Conservation (phyloP, 192 early-diverging fungal species). For the Entomortierella parvispora region DNA sequence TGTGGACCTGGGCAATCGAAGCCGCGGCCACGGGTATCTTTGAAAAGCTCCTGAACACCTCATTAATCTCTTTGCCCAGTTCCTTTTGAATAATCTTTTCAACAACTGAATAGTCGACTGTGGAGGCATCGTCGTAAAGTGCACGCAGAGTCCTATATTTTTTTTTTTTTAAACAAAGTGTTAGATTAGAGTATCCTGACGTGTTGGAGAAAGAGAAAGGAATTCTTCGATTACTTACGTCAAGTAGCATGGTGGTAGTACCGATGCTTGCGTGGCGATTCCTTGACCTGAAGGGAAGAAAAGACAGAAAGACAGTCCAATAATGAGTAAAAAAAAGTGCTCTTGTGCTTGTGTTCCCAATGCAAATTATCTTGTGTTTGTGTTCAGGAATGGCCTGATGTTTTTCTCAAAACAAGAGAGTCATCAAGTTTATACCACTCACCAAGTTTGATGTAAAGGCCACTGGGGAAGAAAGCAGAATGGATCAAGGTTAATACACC, state of each 20-base stretch:
- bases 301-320: no score
- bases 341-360: no score
- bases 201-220: not conserved
- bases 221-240: conserved; percentile 23
- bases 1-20: conserved; percentile 96
- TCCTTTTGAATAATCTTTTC: conserved; percentile 74
- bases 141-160: conserved; percentile 62
- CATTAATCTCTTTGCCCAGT: conserved; percentile 66
- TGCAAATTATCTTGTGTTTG: no score
- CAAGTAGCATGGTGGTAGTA: conserved; percentile 65
- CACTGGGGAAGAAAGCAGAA: conserved; percentile 42
- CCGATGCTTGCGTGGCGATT: conserved; percentile 72
- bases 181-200: not conserved
- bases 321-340: no score
- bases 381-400: no score
- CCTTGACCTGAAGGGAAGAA: conserved; percentile 69
- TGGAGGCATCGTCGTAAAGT: conserved; percentile 87
- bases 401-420: not conserved
- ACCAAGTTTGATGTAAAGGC: conserved; percentile 87
- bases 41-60: conserved; percentile 80
- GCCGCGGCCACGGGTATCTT: conserved; percentile 81
- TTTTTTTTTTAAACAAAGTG: not conserved
- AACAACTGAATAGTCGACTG: conserved; percentile 70
- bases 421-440: not conserved
- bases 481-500: conserved; percentile 3